Conservation (phyloP, 257 asterid species). For the Plectranthus barbatus region DNA sequence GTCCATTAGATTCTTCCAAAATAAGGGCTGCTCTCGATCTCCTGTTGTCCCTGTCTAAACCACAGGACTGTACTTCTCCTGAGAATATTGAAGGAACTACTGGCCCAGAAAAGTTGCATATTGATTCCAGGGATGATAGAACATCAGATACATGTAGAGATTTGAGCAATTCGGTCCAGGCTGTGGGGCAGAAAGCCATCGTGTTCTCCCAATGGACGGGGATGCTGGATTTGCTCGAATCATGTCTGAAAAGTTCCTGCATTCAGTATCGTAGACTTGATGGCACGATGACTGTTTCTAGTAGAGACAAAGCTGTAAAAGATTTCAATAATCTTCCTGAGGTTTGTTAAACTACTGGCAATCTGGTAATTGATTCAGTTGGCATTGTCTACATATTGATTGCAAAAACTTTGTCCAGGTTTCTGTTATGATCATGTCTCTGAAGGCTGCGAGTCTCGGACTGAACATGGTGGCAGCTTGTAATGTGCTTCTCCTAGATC, state of each 20-base stretch:
- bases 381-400: not conserved
- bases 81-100: too few relatives aligned
- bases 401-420: conserved; percentile 52
- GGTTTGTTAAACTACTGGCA: too few relatives aligned
- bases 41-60: conserved; percentile 47
- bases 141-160: too few relatives aligned
- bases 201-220: conserved; percentile 99
- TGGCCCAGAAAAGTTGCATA: conserved; percentile 22
- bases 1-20: conserved; percentile 70
- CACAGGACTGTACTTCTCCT: too few relatives aligned
- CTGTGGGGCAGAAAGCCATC: conserved; percentile 76
- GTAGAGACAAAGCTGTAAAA: conserved; percentile 91
- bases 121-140: conserved; percentile 13
- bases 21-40: conserved; percentile 77
- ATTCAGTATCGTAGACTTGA: conserved; percentile 90
- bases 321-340: conserved; percentile 77
- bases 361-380: too few relatives aligned
- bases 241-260: conserved; percentile 44
- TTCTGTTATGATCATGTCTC: conserved; percentile 89
- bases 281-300: conserved; percentile 84
- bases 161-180: conserved; percentile 18
- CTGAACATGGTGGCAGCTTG: conserved; percentile 96
- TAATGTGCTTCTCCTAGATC: conserved; percentile 85
- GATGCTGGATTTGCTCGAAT: conserved; percentile 96
- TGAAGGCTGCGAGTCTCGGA: conserved; percentile 99